A percentile compares a stretch with the other conserved stretches of the same genome.
Conservation (phyloP, 495 filamentous ascomycete genomes). For the Corynascus novoguineensis region DNA sequence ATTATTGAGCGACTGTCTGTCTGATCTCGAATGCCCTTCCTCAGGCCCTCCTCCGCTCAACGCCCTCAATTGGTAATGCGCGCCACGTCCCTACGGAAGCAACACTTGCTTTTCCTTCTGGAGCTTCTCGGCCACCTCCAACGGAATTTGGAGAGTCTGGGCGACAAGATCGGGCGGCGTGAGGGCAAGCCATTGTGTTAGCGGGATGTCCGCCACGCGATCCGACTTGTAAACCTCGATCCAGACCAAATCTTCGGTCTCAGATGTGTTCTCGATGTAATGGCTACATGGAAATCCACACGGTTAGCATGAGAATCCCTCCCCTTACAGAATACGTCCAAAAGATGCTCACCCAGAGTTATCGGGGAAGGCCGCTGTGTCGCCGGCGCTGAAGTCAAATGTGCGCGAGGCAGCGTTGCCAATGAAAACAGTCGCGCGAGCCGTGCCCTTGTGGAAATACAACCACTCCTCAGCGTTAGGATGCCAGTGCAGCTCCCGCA, state of each 20-base stretch:
- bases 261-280: conserved; percentile 61
- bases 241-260: conserved; percentile 56
- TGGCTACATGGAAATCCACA: conserved; percentile 29
- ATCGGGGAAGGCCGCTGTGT: conserved; percentile 61
- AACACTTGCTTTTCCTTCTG: conserved; percentile 62
- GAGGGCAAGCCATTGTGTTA: conserved; percentile 61
- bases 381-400: conserved; percentile 59
- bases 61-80: too few species aligned
- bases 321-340: neutral
- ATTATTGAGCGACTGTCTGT: too few species aligned
- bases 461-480: conserved; percentile 66
- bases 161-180: conserved; percentile 57
- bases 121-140: conserved; percentile 50
- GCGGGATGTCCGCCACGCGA: conserved; percentile 54
- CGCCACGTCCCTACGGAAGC: conserved; percentile 19
- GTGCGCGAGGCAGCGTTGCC: conserved; percentile 52
- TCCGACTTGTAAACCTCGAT: conserved; percentile 63
- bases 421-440: conserved; percentile 57
- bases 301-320: neutral
- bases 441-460: conserved; percentile 57
- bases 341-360: conserved; percentile 33
- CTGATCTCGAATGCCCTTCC: too few species aligned
- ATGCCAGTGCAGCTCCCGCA: conserved; percentile 60
- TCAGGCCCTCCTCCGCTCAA: too few species aligned
- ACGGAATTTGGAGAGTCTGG: conserved; percentile 50